Base-by-base conservation (phyloP, 1,139 yeast genomes). In the Magnusiomyces fungicola region DNA sequence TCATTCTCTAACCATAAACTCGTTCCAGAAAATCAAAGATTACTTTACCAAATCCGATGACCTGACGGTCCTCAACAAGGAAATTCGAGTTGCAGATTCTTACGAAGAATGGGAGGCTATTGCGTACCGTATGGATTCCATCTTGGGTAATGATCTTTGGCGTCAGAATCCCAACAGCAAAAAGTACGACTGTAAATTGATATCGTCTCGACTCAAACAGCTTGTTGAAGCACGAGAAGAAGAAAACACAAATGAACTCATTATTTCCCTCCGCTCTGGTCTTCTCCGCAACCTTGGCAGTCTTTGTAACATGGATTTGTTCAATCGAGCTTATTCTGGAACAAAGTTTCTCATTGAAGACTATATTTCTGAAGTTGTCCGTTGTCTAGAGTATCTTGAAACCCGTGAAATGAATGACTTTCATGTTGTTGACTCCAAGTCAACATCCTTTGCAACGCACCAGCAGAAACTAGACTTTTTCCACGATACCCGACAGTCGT, bases 231-330 rank as follows among this genome's bases (percentile, higher is more conserved):
- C 96, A 0, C 68, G 95, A 48, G 67, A 72, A 16, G 69, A 72
- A 9, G 77, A 75, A n/a, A 83, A 87, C 60, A 68, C 79, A 1
- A 75, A 73, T 24, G 67, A 71, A 39, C 72, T 92, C 27, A 76
- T 85, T 69, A 82, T 87, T 24, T 70, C 85, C 42, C 74, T 92
- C 44, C 70, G 96, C 43, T 84, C 96, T 0, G 96, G 96, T 0
- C 76, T 88, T 59, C 69, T 92, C 45, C 70, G 98, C 30, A 92
- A 92, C 62, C 84, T 92, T 68, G 98, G 96, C 7, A 95, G 96
- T 1, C 86, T 92, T 3, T 79, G 95, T 2, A 88, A 84, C 58
- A 82, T 83, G 58, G 76, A 83, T 49, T 69, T 92, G 40, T 92
- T 85, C 68, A 83, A 84, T 51, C 80, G 89, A 56, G 81, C 96